phyloP scores from a whole-genome alignment of 2,329 filamentous ascomycete species.

The Metarhizium rileyi region DNA sequence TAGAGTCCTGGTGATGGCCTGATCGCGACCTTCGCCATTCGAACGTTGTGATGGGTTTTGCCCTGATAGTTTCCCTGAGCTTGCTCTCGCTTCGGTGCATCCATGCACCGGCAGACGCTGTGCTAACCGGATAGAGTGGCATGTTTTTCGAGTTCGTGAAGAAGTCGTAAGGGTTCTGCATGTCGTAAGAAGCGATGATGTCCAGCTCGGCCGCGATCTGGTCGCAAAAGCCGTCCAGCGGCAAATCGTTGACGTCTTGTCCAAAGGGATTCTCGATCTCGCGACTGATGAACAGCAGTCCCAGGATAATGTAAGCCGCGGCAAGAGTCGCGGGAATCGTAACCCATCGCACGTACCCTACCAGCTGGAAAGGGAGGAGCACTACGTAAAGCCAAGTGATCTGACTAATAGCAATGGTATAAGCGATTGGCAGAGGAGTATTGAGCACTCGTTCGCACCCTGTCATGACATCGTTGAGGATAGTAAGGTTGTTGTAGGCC shows the following conservation, averaged over 20 bases:
- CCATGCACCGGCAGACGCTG: conserved; percentile 27
- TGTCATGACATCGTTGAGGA: conserved; percentile 62
- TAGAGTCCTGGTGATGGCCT: neutral
- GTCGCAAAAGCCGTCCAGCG: conserved; percentile 66
- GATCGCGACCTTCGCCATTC: conserved; percentile 16
- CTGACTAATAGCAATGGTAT: conserved; percentile 75
- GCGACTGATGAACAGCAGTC: conserved; percentile 61
- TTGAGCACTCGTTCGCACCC: conserved; percentile 70
- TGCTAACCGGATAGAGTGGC: conserved; percentile 46
- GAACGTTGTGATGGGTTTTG: conserved; percentile 28
- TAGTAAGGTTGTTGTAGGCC: conserved; percentile 48
- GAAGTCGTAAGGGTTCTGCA: conserved; percentile 21
- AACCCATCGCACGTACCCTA: conserved; percentile 53
- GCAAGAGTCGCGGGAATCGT: conserved; percentile 67
- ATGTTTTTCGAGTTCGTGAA: conserved; percentile 32
- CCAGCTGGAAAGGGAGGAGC: conserved; percentile 73
- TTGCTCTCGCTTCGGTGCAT: conserved; percentile 30
- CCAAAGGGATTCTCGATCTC: conserved; percentile 85
- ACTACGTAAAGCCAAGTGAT: conserved; percentile 81
- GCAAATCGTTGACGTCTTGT: conserved; percentile 72
- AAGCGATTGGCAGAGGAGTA: conserved; percentile 74
- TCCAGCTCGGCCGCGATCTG: conserved; percentile 67
- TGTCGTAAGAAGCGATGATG: conserved; percentile 50
- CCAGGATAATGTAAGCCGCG: conserved; percentile 74
- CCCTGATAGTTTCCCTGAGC: conserved; percentile 29